Conservation (phyloP, 1,284 basidiomycete genomes). For the Athelia sp. region DNA sequence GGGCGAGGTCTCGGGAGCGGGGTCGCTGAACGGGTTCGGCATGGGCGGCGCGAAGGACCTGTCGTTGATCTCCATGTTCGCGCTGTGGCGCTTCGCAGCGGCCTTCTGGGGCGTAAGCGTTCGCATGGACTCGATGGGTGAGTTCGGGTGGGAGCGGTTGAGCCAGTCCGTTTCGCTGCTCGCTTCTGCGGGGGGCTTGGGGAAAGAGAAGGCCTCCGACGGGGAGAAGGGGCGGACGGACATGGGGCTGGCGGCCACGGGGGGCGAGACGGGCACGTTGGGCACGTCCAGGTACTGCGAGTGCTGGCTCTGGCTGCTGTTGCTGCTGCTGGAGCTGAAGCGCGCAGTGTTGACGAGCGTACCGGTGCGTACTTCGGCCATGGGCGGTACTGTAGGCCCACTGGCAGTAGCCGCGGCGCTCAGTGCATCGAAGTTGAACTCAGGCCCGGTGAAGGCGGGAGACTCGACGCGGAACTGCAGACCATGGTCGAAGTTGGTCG, state of each 20-base stretch:
- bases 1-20: conserved; percentile 30
- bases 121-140: conserved; percentile 7
- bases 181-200: conserved; percentile 43
- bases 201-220: conserved; percentile 61
- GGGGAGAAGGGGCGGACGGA: conserved; percentile 61
- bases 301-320: conserved; percentile 15
- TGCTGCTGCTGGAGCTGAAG: conserved; percentile 19
- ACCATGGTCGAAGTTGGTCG: conserved; percentile 36
- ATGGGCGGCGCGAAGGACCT: conserved; percentile 10
- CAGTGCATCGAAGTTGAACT: not conserved
- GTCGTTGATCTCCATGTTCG: too few species aligned
- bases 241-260: conserved; percentile 39
- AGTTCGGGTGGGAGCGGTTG: conserved; percentile 2
- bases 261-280: conserved; percentile 10
- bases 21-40: conserved; percentile 8
- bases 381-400: conserved; percentile 33
- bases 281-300: conserved; percentile 35
- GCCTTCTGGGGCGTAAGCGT: not conserved
- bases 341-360: conserved; percentile 14
- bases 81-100: too few species aligned
- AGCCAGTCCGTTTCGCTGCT: conserved; percentile 3
- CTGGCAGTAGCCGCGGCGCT: conserved; percentile 9
- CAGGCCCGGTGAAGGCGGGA: conserved; percentile 4
- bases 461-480: conserved; percentile 13
- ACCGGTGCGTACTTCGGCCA: conserved; percentile 39